Base-by-base conservation (phyloP, 176 grass and related monocot species). In the Musa beccarii region DNA sequence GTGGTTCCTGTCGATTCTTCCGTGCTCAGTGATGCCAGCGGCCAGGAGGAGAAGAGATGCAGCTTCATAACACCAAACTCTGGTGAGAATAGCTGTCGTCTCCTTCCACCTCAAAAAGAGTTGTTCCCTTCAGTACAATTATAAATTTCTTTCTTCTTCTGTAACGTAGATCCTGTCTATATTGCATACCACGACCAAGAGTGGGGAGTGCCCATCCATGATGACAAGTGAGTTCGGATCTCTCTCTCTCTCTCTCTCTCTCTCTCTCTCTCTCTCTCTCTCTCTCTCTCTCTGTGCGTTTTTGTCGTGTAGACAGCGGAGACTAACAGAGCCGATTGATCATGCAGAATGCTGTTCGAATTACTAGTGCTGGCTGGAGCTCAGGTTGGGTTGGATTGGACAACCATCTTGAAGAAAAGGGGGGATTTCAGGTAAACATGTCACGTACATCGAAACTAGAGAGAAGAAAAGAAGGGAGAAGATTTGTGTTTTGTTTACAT, bases 161-260 rank as follows among this genome's bases (percentile, higher is more conserved):
- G 53, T 22, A 52, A 43, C 19, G 54, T 52, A 88, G 93, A 93
- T 76, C 86, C 88, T 14, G 55, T 90, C 66, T 93, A 89, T 9
- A 82, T 97, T 26, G 85, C 90, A 1, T 97, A 97, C 86, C 93
- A 97, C 54, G 93, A 97, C 28, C 86, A 93, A 72, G 93, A 97
- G 61, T 97, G 93, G 93, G 93, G 93, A 62, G 82, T 93, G 59
- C 90, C 90, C 22, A 84, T 97, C 72, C 90, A 89, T 78, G 72
- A 97, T 43, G 90, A 97, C 78, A 75, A 81, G 93, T 97, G 53
- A 89, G 87, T 72, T 12, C 14, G 5, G 11, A 56, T 20, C 12
- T 2, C 23, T 52, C n/a, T 26, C n/a, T 65, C n/a, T 66, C 17
- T 64, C 1, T 51, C 43, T 65, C 11, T 65, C 12, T 52, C 6